Evolutionary conservation across 2,329 filamentous ascomycete species (phyloP).

Genomic region (Mariannaea sp.): DNA sequence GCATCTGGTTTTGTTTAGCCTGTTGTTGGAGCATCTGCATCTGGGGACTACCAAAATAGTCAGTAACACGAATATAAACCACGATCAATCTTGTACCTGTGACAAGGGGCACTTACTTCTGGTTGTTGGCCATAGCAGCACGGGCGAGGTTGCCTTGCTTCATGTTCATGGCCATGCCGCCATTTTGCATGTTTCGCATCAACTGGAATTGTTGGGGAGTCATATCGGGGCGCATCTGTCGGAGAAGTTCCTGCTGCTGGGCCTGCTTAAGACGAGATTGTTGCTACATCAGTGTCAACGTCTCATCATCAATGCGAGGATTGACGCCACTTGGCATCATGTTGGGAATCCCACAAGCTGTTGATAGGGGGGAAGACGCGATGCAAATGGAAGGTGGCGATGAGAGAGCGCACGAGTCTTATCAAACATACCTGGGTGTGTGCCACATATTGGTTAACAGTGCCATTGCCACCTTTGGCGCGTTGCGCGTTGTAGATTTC

Average conservation of each 20-base stretch:
- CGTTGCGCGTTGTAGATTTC: conserved; percentile 89
- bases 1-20: conserved; percentile 80
- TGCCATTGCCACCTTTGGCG: conserved; percentile 65
- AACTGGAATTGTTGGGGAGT: conserved; percentile 62
- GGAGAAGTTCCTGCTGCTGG: conserved; percentile 76
- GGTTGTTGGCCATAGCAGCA: conserved; percentile 78
- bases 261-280: conserved; percentile 76
- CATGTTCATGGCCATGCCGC: conserved; percentile 61
- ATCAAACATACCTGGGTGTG: conserved; percentile 75
- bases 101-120: conserved; percentile 60
- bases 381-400: conserved; percentile 12
- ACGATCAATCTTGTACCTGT: background rate
- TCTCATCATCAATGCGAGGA: conserved; percentile 25
- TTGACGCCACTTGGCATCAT: conserved; percentile 22
- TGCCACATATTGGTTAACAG: conserved; percentile 75
- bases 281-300: conserved; percentile 50
- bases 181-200: conserved; percentile 70
- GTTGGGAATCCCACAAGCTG: background rate
- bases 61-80: conserved; percentile 9
- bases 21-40: conserved; percentile 73
- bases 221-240: conserved; percentile 69
- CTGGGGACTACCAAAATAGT: conserved; percentile 58
- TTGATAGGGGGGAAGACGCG: conserved; percentile 23
- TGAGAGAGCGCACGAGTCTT: conserved; percentile 27
- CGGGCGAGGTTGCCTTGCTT: conserved; percentile 69